A percentile compares a stretch with the other conserved stretches of the same genome.
Evolutionary conservation across 805 yeast species (phyloP).

Genomic region (Hanseniaspora vineae): DNA sequence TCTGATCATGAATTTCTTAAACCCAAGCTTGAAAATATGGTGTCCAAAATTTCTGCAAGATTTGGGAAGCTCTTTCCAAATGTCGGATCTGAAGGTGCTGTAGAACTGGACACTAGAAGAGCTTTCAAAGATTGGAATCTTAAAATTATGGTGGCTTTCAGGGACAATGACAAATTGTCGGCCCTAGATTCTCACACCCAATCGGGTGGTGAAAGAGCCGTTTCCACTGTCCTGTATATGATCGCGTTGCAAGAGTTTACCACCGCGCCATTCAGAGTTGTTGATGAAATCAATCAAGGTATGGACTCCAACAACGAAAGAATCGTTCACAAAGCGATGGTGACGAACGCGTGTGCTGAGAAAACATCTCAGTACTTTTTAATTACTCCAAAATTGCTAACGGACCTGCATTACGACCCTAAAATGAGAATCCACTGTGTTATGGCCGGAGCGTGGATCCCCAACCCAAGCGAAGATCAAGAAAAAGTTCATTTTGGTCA

Average conservation of each 20-base stretch:
- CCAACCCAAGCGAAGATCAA: conserved; percentile 23
- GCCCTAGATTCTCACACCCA: conserved; percentile 77
- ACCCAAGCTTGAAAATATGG: conserved; percentile 40
- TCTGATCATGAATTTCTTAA: conserved; percentile 42
- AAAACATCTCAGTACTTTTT: conserved; percentile 71
- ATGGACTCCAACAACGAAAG: conserved; percentile 93
- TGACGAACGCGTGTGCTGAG: conserved; percentile 62
- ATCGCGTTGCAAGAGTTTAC: conserved; percentile 85
- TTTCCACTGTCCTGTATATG: conserved; percentile 80
- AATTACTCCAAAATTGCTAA: conserved; percentile 82
- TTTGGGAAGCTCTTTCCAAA: conserved; percentile 55
- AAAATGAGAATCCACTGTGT: conserved; percentile 82
- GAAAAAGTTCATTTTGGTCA: conserved; percentile 26
- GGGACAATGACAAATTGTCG: conserved; percentile 61
- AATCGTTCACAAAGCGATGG: conserved; percentile 73
- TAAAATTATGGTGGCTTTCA: conserved; percentile 72
- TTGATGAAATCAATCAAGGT: conserved; percentile 97
- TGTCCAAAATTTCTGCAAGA: conserved; percentile 42
- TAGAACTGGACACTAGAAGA: conserved; percentile 32
- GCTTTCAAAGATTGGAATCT: conserved; percentile 67
- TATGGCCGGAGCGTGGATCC: conserved; percentile 41
- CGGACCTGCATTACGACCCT: conserved; percentile 62
- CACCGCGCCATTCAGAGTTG: conserved; percentile 83
- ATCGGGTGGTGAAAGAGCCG: conserved; percentile 97
- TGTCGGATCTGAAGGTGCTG: conserved; percentile 84